phyloP scores from a whole-genome alignment of 2,329 filamentous ascomycete species.

The Penicillium sp. region DNA sequence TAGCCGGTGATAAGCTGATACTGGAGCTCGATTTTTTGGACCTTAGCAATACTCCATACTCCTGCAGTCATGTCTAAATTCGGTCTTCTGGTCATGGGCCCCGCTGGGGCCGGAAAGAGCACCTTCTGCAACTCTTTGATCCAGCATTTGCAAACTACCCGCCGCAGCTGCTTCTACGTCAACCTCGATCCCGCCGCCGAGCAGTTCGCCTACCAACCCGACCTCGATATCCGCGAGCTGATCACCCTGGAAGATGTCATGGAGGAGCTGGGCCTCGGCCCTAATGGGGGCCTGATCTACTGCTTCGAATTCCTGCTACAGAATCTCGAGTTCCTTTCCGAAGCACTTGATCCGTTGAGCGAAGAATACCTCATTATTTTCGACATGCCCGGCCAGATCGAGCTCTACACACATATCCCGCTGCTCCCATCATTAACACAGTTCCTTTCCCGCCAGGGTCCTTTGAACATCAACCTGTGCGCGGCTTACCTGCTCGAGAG shows the following conservation, averaged over 20 bases:
- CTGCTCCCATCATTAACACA: constrained; percentile 80
- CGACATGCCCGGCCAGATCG: constrained; percentile 98
- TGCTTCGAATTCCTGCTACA: constrained; percentile 95
- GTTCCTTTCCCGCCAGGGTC: constrained; percentile 71
- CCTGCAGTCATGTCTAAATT: constrained; percentile 73
- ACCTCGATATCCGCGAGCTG: constrained; percentile 91
- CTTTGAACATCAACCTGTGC: constrained; percentile 84
- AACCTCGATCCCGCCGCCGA: constrained; percentile 97
- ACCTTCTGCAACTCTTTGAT: constrained; percentile 94
- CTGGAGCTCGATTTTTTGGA: not conserved
- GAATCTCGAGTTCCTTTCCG: constrained; percentile 86
- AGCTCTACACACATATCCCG: constrained; percentile 95
- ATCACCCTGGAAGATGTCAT: constrained; percentile 93
- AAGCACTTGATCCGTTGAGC: constrained; percentile 75
- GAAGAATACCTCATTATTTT: constrained; percentile 97
- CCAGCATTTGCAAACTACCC: constrained; percentile 83
- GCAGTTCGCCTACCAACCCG: constrained; percentile 82
- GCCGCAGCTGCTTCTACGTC: constrained; percentile 93
- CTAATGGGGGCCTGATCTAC: constrained; percentile 90
- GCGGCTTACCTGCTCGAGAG: constrained; percentile 92
- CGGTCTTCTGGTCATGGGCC: constrained; percentile 91
- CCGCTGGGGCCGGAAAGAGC: constrained; percentile 92
- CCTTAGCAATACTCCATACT: not conserved
- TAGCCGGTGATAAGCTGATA: constrained; percentile 21
- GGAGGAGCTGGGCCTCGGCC: constrained; percentile 86